Evolutionary conservation across 2,329 filamentous ascomycete species (phyloP).

Genomic region (Apiospora saccharicola): DNA sequence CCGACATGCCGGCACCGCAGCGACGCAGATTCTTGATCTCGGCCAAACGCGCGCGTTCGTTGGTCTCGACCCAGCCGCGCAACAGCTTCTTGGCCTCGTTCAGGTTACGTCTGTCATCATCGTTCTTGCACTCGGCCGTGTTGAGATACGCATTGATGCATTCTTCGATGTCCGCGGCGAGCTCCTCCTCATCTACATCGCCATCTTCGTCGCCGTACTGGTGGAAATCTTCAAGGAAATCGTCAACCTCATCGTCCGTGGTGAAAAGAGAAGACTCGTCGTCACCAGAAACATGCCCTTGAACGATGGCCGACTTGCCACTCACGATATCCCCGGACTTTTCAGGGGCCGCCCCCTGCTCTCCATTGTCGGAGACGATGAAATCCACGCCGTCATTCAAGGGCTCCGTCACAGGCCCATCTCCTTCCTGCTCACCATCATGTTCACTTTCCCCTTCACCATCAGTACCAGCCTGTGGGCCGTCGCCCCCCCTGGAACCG

Average conservation of each 20-base stretch:
- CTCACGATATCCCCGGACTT: not conserved
- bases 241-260: not conserved
- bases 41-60: not conserved
- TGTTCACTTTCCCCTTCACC: not conserved
- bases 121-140: not conserved
- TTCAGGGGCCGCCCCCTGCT: not conserved
- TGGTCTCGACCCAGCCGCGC: not conserved
- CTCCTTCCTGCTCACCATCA: not conserved
- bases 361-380: not conserved
- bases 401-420: not conserved
- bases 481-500: not conserved
- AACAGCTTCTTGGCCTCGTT: not conserved
- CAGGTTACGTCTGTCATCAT: not conserved
- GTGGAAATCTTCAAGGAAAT: not conserved
- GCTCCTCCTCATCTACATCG: not conserved
- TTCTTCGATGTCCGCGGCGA: not conserved
- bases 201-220: not conserved
- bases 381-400: not conserved
- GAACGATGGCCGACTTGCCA: not conserved
- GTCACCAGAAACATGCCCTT: not conserved
- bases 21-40: slow-evolving; percentile 9
- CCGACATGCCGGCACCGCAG: not conserved
- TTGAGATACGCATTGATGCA: not conserved
- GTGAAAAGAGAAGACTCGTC: not conserved
- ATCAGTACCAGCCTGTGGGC: not conserved